Conservation (phyloP, 2,329 filamentous ascomycete species). For the Tricladium varicosporioides region DNA sequence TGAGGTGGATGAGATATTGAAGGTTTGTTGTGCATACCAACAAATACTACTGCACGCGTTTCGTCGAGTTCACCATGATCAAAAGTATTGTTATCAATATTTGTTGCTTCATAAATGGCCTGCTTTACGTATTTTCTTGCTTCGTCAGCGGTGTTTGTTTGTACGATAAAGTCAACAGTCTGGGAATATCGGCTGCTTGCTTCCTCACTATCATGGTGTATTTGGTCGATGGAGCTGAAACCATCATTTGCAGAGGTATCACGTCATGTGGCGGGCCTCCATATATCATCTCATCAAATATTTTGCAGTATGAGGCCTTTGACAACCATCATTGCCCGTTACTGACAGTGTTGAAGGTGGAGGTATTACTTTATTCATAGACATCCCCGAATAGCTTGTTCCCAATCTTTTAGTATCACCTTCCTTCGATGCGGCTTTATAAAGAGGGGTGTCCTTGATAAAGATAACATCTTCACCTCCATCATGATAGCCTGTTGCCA, state of each 20-base stretch:
- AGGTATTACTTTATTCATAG: no score
- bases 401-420: conserved; percentile 18
- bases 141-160: conserved; percentile 39
- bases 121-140: conserved; percentile 32
- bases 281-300: conserved; percentile 37
- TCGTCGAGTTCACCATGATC: conserved; percentile 41
- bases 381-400: background rate
- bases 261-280: conserved; percentile 38
- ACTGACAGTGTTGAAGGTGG: background rate
- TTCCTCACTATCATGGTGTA: conserved; percentile 44
- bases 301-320: conserved; percentile 16
- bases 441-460: conserved; percentile 43
- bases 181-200: conserved; percentile 42
- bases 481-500: conserved; percentile 37
- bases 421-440: conserved; percentile 41
- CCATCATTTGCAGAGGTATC: conserved; percentile 37
- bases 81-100: conserved; percentile 30
- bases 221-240: conserved; percentile 39
- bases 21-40: conserved; percentile 45
- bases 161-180: conserved; percentile 40
- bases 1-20: conserved; percentile 50
- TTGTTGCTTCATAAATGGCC: conserved; percentile 4
- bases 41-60: conserved; percentile 48
- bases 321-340: background rate
- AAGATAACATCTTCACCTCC: conserved; percentile 41